Evolutionary conservation across 805 yeast species (phyloP), one percentile per base, ranked within the genome.

Genomic region (Ogataea pini): DNA sequence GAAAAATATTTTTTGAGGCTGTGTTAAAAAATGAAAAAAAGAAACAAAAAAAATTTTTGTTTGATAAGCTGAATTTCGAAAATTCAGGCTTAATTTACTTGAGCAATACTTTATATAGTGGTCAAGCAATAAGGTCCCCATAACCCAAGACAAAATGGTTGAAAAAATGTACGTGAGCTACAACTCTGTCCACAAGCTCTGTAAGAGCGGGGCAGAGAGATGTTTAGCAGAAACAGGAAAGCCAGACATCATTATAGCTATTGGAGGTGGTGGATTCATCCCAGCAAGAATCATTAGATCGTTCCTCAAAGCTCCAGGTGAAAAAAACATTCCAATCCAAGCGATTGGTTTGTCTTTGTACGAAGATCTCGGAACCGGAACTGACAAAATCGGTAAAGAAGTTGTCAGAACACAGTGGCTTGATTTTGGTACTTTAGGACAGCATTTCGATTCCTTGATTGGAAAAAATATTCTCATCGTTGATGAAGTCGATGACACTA

Each of bases 401-500:
- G 96, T 89, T 41, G 73, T 87, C 32, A 81, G 95, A 66, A 89
- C 95, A 19, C 96, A 89, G 71, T 89, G 96, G 96, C 77, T 89
- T 40, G 96, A 89, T 63, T 86, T 88, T 68, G 83, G 86, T 55
- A 80, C 86, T 42, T 72, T 86, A 45, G 77, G 75, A 42, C 75
- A 80, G 67, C 88, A 83, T 68, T 81, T 84, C 56, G 86, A 84
- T 56, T 83, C 88, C 40, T 74, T 89, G 53, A 83, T 89, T 49
- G 96, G 95, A 58, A 89, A 88, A 69, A 83, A 82, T 63, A 76
- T 89, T 32, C 70, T 89, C 56, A 86, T 89, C 59, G 94, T 89
- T 29, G 96, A 89, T 67, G 96, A 89, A 71, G 96, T 89, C 40
- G 96, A 89, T 67, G 96, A 89, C 65, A 87, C 96, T 19, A 85